Base-by-base conservation (phyloP, 2,329 filamentous ascomycete genomes). In the Neurospora sp. region DNA sequence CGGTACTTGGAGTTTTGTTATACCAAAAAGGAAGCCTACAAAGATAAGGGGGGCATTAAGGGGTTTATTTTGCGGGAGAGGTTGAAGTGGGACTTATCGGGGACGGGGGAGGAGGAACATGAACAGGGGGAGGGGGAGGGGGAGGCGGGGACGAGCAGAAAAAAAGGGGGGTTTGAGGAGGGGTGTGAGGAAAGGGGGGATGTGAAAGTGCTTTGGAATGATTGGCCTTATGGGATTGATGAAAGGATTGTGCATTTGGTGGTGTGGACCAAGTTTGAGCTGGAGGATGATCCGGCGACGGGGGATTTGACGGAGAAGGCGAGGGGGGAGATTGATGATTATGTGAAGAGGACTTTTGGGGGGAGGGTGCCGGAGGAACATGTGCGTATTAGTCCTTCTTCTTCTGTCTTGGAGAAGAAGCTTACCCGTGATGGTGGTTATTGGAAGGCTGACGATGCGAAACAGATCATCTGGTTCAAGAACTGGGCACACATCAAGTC, bases 141-240 rank as follows among this genome's bases (percentile, higher is more conserved):
- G 1, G 70, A 73, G n/a, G 84, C 68, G 68, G 79, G 77, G 4
- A 77, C 76, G 28, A 28, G 28, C 0, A 6, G 28, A 0, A 7
- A 6, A 33, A 8, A 36, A 36, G 8, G 19, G 72, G 68, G 33
- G 83, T 83, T 0, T 3, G 13, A 0, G 11, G 88, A 72, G 79
- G 81, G 72, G 76, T 74, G 69, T 17, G 39, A 15, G 15, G 39
- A 40, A 28, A 28, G 28, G 6, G 39, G 3, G 10, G 91, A 96
- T 76, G 81, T 90, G 75, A 93, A 89, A 79, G 89, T 97, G 67
- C 79, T 97, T 52, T 88, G 87, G 80, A 98, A 98, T 77, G 94
- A 98, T 84, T 97, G 93, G 92, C 95, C 95, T 0, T 98, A 97
- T 77, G 93, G 93, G 0, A 84, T 97, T 68, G 93, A 96, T 75